Conservation (phyloP, 768 basidiomycete genomes). For the Leccinum fibrillosum region DNA sequence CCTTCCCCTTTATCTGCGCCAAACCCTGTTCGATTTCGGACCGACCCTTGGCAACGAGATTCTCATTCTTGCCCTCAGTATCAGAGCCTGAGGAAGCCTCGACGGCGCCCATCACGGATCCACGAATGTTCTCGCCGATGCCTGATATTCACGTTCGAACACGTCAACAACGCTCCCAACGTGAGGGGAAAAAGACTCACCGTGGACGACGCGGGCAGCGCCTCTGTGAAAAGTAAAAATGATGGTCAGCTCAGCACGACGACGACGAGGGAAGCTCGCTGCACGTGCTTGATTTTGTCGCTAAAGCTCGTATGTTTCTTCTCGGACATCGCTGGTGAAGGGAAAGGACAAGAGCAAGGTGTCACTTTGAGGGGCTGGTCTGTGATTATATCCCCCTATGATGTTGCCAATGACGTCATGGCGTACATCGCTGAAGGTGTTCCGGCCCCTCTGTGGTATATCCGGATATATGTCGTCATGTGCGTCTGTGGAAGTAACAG, state of each 20-base stretch:
- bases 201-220: slow-evolving; percentile 36
- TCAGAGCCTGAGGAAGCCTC: slow-evolving; percentile 31
- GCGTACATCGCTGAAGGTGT: neutral
- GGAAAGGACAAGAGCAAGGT: neutral
- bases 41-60: slow-evolving; percentile 36
- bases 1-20: slow-evolving; percentile 25
- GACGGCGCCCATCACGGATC: slow-evolving; percentile 38
- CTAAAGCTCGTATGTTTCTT: slow-evolving; percentile 7
- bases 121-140: slow-evolving; percentile 43
- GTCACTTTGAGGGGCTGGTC: neutral
- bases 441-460: slow-evolving; percentile 8
- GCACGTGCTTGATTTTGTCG: slow-evolving; percentile 12
- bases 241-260: neutral
- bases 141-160: slow-evolving; percentile 27
- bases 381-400: neutral
- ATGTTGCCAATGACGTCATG: slow-evolving; percentile 19
- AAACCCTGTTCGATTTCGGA: slow-evolving; percentile 40
- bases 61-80: slow-evolving; percentile 30
- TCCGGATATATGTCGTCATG: slow-evolving; percentile 12
- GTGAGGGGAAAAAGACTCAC: slow-evolving; percentile 10
- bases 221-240: slow-evolving; percentile 25
- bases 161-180: neutral
- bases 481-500: slow-evolving; percentile 10
- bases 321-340: neutral
- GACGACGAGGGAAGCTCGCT: neutral